Percentiles rank a stretch among this genome's conserved stretches.
phyloP scores from a whole-genome alignment of 495 filamentous ascomycete genomes.

The Glutinoglossum americanum region DNA sequence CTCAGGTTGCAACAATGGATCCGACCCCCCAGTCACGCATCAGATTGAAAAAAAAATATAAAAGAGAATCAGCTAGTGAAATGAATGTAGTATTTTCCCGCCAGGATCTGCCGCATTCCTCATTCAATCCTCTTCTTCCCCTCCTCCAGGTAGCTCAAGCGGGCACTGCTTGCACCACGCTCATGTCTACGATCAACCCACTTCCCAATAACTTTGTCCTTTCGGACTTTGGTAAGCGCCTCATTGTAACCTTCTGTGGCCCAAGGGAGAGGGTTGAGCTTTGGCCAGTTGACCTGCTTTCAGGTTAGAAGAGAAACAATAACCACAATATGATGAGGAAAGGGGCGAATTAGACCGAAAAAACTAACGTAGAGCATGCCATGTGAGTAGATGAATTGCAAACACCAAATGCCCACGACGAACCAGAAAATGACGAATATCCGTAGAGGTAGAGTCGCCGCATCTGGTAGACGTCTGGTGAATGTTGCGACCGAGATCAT shows the following conservation, averaged over 20 bases:
- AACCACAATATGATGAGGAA: neutral
- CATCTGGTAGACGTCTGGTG: conserved; percentile 40
- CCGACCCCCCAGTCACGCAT: too few relatives aligned
- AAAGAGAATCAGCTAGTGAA: too few relatives aligned
- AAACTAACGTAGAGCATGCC: conserved; percentile 80
- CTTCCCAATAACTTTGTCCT: conserved; percentile 54
- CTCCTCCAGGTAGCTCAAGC: conserved; percentile 68
- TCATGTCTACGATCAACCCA: conserved; percentile 47
- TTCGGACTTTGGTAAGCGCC: conserved; percentile 48
- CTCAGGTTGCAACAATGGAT: too few relatives aligned
- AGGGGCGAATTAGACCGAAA: too few relatives aligned
- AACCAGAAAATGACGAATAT: conserved; percentile 61
- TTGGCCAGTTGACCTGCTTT: conserved; percentile 91
- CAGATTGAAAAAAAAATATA: too few relatives aligned
- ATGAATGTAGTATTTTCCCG: neutral
- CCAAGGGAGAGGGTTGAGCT: conserved; percentile 67
- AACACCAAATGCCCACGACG: conserved; percentile 40
- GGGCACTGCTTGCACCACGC: conserved; percentile 52
- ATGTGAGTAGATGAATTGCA: conserved; percentile 52
- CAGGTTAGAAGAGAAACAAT: conserved; percentile 6
- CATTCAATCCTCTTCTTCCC: conserved; percentile 92
- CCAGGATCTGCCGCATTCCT: neutral
- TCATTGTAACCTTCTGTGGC: conserved; percentile 80
- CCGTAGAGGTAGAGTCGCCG: conserved; percentile 54
- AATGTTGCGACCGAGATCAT: conserved; percentile 62